Percentiles rank a stretch among this genome's conserved stretches.
Conservation (phyloP, 1,139 yeast genomes). For the Kurtzmaniella natalensis region DNA sequence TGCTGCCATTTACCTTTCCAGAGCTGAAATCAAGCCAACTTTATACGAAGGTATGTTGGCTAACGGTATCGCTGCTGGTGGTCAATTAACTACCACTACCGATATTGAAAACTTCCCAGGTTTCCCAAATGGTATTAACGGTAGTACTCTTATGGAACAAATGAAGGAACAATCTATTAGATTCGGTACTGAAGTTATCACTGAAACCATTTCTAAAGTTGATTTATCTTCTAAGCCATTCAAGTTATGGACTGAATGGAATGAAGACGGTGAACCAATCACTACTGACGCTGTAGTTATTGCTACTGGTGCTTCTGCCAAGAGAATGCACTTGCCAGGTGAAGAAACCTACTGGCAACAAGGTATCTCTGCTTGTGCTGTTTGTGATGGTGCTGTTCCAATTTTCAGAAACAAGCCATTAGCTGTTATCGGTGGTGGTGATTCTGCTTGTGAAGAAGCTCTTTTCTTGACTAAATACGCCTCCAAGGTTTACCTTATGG, state of each 20-base stretch:
- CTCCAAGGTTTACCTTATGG: slow-evolving; percentile 87
- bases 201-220: slow-evolving; percentile 90
- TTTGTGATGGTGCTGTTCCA: slow-evolving; percentile 99
- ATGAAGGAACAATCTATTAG: slow-evolving; percentile 85
- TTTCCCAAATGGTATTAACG: slow-evolving; percentile 91
- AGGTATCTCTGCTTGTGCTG: slow-evolving; percentile 99
- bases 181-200: slow-evolving; percentile 90
- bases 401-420: slow-evolving; percentile 96
- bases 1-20: slow-evolving; percentile 92
- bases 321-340: slow-evolving; percentile 89
- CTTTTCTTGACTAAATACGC: slow-evolving; percentile 94
- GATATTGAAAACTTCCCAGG: slow-evolving; percentile 98
- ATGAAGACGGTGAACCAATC: slow-evolving; percentile 82
- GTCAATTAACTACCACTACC: slow-evolving; percentile 96
- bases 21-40: slow-evolving; percentile 94
- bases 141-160: slow-evolving; percentile 83
- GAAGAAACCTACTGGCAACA: slow-evolving; percentile 98
- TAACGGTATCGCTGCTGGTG: slow-evolving; percentile 98
- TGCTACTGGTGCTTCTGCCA: slow-evolving; percentile 98
- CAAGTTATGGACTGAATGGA: slow-evolving; percentile 95
- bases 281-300: slow-evolving; percentile 89
- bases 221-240: slow-evolving; percentile 85
- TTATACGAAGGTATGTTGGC: slow-evolving; percentile 96
- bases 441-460: slow-evolving; percentile 99
- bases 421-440: slow-evolving; percentile 98